Evolutionary conservation across 805 yeast genomes (phyloP).

Genomic region (Candida succiphila): DNA sequence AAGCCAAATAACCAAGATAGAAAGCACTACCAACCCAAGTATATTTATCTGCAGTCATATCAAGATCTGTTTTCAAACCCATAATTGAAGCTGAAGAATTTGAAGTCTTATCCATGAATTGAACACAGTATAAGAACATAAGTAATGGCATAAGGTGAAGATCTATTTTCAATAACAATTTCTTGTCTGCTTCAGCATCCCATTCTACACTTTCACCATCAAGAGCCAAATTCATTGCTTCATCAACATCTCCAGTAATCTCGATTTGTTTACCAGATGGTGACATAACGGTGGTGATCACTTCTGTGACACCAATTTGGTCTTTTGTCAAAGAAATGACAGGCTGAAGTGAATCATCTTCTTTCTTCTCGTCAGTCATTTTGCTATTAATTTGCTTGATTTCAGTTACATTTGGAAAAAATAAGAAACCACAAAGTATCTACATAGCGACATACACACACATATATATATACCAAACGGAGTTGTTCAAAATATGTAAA

Average conservation of each 20-base stretch:
- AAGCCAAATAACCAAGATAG: slow-evolving; percentile 35
- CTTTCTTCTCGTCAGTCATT: not conserved
- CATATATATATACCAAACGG: too few relatives aligned
- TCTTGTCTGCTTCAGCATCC: not conserved
- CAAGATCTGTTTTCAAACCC: slow-evolving; percentile 40
- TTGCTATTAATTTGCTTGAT: too few relatives aligned
- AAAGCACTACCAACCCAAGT: slow-evolving; percentile 24
- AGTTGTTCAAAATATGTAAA: too few relatives aligned
- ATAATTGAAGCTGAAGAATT: slow-evolving; percentile 45
- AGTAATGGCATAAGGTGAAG: slow-evolving; percentile 38
- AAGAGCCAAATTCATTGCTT: not conserved
- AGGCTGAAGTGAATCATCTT: slow-evolving; percentile 1
- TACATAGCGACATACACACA: too few relatives aligned
- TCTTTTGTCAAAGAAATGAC: slow-evolving; percentile 5
- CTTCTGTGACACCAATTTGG: slow-evolving; percentile 8
- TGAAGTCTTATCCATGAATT: slow-evolving; percentile 52
- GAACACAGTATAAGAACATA: slow-evolving; percentile 37
- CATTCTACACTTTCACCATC: not conserved
- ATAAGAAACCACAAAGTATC: too few relatives aligned
- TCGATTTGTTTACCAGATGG: slow-evolving; percentile 1
- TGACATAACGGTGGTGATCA: slow-evolving; percentile 9
- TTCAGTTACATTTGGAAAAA: too few relatives aligned
- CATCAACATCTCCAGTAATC: not conserved
- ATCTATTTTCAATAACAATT: slow-evolving; percentile 31
- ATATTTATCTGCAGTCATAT: slow-evolving; percentile 32